Conservation (phyloP, 371 early-diverging fungal species). For the Syncephalastrum sp. region DNA sequence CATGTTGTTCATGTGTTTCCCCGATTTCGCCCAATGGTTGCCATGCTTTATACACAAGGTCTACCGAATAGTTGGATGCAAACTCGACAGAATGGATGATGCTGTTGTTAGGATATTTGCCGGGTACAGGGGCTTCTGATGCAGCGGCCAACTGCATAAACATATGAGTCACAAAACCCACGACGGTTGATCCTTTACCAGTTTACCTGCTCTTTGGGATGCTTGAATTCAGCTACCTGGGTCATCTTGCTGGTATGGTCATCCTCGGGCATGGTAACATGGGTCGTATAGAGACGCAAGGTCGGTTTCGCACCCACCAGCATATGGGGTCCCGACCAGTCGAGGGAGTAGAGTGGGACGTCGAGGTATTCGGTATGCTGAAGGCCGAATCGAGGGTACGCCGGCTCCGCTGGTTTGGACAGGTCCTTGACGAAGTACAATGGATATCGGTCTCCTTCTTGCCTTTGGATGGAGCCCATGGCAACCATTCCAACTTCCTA, state of each 20-base stretch:
- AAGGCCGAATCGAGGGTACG: background rate
- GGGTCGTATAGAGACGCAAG: constrained; percentile 18
- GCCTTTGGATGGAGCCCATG: constrained; percentile 27
- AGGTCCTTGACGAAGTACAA: constrained; percentile 34
- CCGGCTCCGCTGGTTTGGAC: constrained; percentile 4
- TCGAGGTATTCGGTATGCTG: constrained; percentile 19
- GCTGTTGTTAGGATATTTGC: constrained; percentile 17
- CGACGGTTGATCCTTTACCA: background rate
- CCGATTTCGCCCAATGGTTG: constrained; percentile 4
- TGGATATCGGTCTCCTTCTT: constrained; percentile 1
- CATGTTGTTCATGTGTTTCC: constrained; percentile 5
- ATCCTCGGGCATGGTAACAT: constrained; percentile 6
- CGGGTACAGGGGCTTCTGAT: constrained; percentile 3
- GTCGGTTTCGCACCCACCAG: constrained; percentile 27
- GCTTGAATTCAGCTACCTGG: constrained; percentile 20
- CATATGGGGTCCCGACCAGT: constrained; percentile 29
- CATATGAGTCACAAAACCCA: background rate
- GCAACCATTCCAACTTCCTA: constrained; percentile 21
- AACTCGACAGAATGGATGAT: constrained; percentile 27
- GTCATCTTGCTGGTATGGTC: background rate
- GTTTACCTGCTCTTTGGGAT: constrained; percentile 12
- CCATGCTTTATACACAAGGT: constrained; percentile 12
- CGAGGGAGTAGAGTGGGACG: constrained; percentile 31
- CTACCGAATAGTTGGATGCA: constrained; percentile 15
- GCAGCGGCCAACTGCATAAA: too few relatives aligned